Base-by-base conservation (phyloP, 148 eudicot genomes). In the Nepenthes gracilis region DNA sequence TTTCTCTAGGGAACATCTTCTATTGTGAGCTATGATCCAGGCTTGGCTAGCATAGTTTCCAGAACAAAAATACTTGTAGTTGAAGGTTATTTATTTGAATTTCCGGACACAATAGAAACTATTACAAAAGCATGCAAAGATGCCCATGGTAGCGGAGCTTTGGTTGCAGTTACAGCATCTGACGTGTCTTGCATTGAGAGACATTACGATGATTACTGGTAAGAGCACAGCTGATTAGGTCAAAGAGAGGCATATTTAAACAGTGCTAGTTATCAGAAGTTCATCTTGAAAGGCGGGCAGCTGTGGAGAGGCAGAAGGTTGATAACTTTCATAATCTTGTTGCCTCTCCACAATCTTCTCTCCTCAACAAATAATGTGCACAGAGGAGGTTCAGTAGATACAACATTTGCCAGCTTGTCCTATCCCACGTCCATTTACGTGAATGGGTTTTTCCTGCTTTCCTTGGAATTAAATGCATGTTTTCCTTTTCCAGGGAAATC, bases 141-240 rank as follows among this genome's bases (percentile, higher is more conserved):
- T 47, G 99, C 99, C 23, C 95, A 74, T 69, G 81, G 73, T 58
- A 75, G 65, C 68, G 96, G 92, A 71, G 95, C 89, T 60, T 68
- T 88, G 48, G 92, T 93, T 67, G 96, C 95, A 67, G 83, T 93
- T 63, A 89, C 99, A 12, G 99, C 96, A 9, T 93, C 99, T 9
- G 99, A 93, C 68, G 86, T 88, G 55, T 75, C 92, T 66, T 93
- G 99, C 80, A 93, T 93, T 47, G 96, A 93, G 75, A 84, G 88
- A 65, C 99, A 88, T 70, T 93, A 84, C 54, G 96, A 93, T 60
- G 85, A 86, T 79, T 86, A 80, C 78, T 88, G 99, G 98, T 93
- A 80, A 76, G 57, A 36, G 6, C 23, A 23, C 23, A 23, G 58
- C 66, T 47, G 58, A 58, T 32, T 7, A 1, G 5, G 32, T 57